phyloP scores from a whole-genome alignment of 345 rosid species.

The Viola odorata region DNA sequence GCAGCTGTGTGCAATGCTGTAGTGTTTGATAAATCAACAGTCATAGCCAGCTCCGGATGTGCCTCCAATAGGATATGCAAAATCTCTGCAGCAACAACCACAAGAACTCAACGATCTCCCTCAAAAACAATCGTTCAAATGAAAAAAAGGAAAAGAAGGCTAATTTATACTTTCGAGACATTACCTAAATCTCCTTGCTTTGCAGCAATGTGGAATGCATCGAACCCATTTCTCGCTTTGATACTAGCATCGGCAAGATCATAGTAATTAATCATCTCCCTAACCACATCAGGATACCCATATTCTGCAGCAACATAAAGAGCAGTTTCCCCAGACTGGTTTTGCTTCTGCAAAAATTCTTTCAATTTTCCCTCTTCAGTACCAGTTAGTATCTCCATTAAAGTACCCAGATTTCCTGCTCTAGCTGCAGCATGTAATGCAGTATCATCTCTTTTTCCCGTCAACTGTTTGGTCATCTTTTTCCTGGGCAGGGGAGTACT shows the following conservation, averaged over 20 bases:
- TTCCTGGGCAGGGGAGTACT: conserved; percentile 29
- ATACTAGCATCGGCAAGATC: conserved; percentile 71
- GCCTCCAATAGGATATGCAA: conserved; percentile 59
- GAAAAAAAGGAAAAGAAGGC: not conserved
- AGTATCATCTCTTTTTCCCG: conserved; percentile 79
- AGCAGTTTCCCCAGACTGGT: conserved; percentile 86
- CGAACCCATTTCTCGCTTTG: conserved; percentile 90
- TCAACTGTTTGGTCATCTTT: conserved; percentile 83
- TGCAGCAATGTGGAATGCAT: conserved; percentile 93
- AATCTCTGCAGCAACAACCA: conserved; percentile 43
- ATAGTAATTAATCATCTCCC: conserved; percentile 71
- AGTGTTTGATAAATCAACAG: conserved; percentile 82
- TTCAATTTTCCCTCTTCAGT: conserved; percentile 42
- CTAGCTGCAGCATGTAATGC: conserved; percentile 75
- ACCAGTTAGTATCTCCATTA: conserved; percentile 41
- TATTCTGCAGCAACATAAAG: conserved; percentile 90
- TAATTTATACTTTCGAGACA: not conserved
- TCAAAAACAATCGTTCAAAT: not conserved
- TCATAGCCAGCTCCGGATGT: conserved; percentile 87
- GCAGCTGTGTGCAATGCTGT: conserved; percentile 92
- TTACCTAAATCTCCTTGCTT: conserved; percentile 91
- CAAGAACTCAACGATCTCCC: not conserved
- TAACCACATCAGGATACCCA: conserved; percentile 64
- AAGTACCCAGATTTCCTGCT: conserved; percentile 46
- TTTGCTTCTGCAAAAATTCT: conserved; percentile 58